Percentiles rank a stretch among this genome's conserved stretches.
phyloP scores from a whole-genome alignment of 352 stramenopile genomes.

The Pythium coloratum region DNA sequence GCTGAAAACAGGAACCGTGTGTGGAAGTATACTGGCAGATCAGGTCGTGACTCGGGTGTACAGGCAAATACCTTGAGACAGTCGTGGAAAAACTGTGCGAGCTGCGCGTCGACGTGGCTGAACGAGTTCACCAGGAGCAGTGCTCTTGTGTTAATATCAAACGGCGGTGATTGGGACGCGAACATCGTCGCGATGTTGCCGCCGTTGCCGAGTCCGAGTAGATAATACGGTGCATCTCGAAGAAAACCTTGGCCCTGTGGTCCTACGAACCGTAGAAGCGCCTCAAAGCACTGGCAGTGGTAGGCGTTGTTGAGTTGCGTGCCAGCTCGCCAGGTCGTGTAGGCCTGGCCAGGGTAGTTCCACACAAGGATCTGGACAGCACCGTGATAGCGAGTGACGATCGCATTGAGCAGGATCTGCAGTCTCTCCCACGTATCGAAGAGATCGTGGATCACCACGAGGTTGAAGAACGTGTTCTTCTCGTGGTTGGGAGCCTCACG shows the following conservation, averaged over 20 bases:
- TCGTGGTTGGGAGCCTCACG: conserved; percentile 4
- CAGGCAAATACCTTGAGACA: conserved; percentile 93
- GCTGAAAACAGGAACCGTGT: conserved; percentile 92
- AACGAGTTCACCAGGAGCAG: conserved; percentile 92
- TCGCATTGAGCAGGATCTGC: conserved; percentile 92
- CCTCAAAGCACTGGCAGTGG: conserved; percentile 82
- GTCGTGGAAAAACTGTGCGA: conserved; percentile 94
- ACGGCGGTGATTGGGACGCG: conserved; percentile 45
- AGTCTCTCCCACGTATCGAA: conserved; percentile 95
- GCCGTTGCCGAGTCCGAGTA: conserved; percentile 92
- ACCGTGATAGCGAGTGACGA: conserved; percentile 88
- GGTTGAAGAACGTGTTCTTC: conserved; percentile 88
- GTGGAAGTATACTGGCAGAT: conserved; percentile 96
- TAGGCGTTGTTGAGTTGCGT: conserved; percentile 93
- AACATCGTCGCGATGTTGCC: conserved; percentile 88
- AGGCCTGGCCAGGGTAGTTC: conserved; percentile 96
- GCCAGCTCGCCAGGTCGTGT: conserved; percentile 90
- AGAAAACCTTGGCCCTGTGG: conserved; percentile 34
- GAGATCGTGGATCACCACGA: conserved; percentile 94
- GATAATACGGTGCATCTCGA: conserved; percentile 87
- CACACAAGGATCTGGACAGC: conserved; percentile 89
- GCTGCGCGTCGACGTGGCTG: conserved; percentile 84
- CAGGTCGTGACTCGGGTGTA: conserved; percentile 86
- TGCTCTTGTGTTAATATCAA: conserved; percentile 65
- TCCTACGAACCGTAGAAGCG: conserved; percentile 70